Evolutionary conservation across 1,139 yeast species (phyloP), one percentile per base, ranked within the genome.

Genomic region (Lodderomyces theae): DNA sequence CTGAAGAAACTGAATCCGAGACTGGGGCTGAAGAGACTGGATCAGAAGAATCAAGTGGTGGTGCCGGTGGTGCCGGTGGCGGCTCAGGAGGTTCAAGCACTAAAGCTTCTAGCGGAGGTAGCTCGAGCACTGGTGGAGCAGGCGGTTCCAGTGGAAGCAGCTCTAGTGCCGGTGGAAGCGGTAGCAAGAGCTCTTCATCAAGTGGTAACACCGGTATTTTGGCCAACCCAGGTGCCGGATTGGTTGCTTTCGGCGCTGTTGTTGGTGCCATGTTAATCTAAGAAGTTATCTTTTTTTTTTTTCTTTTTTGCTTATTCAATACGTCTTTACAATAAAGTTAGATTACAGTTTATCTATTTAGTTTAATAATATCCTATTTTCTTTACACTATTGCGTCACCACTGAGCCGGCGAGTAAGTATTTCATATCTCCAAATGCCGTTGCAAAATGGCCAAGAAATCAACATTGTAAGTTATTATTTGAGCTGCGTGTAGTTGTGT

Each of bases 1-100:
- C 50, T 16, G 49, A 48, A 9, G 52, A 41, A 34, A 34, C 51
- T 21, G 22, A 47, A 2, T n/a, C 51, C 55, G 56, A 54, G 25
- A 45, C 48, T 35, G 50, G 40, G 33, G 33, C 49, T 17, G 24
- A 48, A 50, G 44, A 25, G 25, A 29, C 47, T 17, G 38, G 49
- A 24, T 41, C 39, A 39, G 42, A 35, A 19, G 30, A 30, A 19
- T 26, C 42, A 13, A 13, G 35, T 13, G 21, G 38, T 25, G 36
- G 35, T 22, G 33, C 42, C 17, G 39, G 37, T 13, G 21, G 38
- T 25, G 36, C 33, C 22, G 35, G 41, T 21, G 39, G 37, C 15
- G 42, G 38, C 10, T 34, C 42, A 11, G 21, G 31, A 2, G 22
- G 13, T n/a, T 18, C 25, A 32, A 21, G 26, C 17, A 5, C 17